Evolutionary conservation across 768 basidiomycete species (phyloP), one percentile per base, ranked within the genome.

Genomic region (Porpolomopsis calyptriformis): DNA sequence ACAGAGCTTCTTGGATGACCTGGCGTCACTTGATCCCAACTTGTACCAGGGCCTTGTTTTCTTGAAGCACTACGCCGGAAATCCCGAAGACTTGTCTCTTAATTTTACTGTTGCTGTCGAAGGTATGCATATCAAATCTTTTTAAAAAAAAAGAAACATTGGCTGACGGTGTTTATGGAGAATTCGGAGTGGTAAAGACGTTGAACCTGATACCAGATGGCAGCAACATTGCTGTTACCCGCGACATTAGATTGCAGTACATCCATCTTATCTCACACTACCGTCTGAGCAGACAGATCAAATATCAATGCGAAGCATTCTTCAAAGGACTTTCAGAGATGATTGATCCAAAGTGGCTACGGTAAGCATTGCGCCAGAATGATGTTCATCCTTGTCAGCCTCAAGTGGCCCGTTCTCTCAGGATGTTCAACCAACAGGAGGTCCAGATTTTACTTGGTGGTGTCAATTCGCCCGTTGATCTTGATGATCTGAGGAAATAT

Each of bases 381-480:
- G 20, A 8, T 36, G 47, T 14, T 31, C 8, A 37, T 11, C 8
- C 18, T 37, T 20, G 11, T 31, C 20, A 11, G 25, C 12, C 40
- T 25, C 18, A 10, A 35, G 26, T 45, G 10, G 18, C 5, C 16
- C 16, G 26, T 29, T 26, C n/a, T 10, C 23, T 40, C 50, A 87
- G 90, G 37, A 93, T 98, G 88, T 99, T 98, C 66, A 94, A 97
- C 61, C 93, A 94, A 53, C 85, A 89, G 58, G 96, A 98, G 62
- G 70, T 97, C 3, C 91, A 92, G 59, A 83, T 94, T 40, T 69
- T 98, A 1, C 71, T 99, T 4, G 93, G 93, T 0, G 91, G 89
- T 5, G 85, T 86, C 25, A 85, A 93, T 49, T 70, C 86, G 0
- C 83, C 85, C 0, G 82, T 94, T 39, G 85, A 93, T 57, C 52